phyloP scores from a whole-genome alignment of 2,329 filamentous ascomycete species.

The Paracorniculantispora psalliotae region DNA sequence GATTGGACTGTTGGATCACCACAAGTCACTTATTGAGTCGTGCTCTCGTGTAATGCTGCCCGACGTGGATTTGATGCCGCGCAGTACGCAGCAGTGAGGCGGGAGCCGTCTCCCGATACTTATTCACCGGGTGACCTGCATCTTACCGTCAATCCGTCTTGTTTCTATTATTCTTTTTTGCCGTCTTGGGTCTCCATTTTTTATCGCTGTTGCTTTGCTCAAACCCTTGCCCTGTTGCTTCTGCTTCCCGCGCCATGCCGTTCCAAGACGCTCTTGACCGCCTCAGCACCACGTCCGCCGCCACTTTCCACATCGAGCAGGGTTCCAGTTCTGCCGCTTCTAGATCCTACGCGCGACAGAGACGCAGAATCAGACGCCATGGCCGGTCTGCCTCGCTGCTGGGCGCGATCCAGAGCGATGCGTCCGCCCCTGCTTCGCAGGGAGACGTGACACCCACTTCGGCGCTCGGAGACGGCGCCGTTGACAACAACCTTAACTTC shows the following conservation, averaged over 20 bases:
- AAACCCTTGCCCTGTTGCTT: too few species aligned
- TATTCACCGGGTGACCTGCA: neutral
- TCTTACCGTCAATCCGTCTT: neutral
- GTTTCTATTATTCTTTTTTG: neutral
- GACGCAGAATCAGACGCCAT: too few species aligned
- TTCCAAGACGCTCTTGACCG: neutral
- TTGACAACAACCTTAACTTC: neutral
- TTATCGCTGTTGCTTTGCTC: too few species aligned
- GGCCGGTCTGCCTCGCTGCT: too few species aligned
- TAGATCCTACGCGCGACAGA: neutral
- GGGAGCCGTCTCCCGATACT: neutral
- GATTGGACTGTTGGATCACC: neutral
- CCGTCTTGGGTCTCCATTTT: too few species aligned
- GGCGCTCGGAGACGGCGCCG: too few species aligned
- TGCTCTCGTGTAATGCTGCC: neutral
- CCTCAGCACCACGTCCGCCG: neutral
- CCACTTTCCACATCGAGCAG: neutral
- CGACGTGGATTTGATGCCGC: neutral
- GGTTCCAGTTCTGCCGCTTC: neutral
- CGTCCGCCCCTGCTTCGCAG: neutral
- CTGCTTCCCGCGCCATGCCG: neutral
- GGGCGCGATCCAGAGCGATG: too few species aligned
- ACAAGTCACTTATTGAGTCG: neutral
- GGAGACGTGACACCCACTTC: too few species aligned
- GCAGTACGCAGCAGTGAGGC: neutral